These are phyloP conservation scores for Paecilomyces variotii DNA, from an alignment of 2,329 filamentous ascomycete species.

Conservation along the genomic window DNA sequence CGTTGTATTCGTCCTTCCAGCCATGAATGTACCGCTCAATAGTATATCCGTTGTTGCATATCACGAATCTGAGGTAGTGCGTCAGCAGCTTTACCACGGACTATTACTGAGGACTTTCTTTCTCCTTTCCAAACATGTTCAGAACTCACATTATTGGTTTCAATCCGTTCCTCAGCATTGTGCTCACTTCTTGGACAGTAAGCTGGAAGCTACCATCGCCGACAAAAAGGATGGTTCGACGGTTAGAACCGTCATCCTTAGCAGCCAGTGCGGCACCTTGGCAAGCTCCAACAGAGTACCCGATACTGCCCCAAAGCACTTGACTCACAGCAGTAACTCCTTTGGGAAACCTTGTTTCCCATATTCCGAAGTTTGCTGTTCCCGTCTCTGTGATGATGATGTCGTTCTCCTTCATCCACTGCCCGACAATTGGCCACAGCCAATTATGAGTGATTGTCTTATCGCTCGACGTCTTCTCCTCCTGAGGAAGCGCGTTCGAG, in stretches of 20 bases:
- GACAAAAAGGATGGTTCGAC: conserved; percentile 50
- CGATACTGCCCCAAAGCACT: conserved; percentile 53
- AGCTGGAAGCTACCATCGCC: conserved; percentile 60
- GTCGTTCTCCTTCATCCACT: conserved; percentile 45
- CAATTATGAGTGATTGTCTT: conserved; percentile 41
- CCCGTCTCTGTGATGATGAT: conserved; percentile 53
- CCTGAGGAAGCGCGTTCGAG: conserved; percentile 40
- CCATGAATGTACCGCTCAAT: conserved; percentile 82
- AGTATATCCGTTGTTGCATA: conserved; percentile 78
- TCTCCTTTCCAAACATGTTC: no score
- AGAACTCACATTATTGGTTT: conserved; percentile 60
- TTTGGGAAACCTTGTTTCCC: conserved; percentile 43
- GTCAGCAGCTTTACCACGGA: not conserved
- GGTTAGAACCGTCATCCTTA: conserved; percentile 21
- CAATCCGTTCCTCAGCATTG: conserved; percentile 55
- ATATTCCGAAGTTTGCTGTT: conserved; percentile 48
- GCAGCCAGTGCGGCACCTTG: conserved; percentile 49
- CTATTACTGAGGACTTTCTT: no score
- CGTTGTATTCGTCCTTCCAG: conserved; percentile 68
- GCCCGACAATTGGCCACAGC: conserved; percentile 41
- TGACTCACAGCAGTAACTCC: conserved; percentile 43
- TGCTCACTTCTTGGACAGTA: conserved; percentile 58
- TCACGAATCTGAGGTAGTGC: conserved; percentile 48
- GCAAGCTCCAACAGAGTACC: conserved; percentile 52
- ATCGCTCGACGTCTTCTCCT: conserved; percentile 18